phyloP scores from a whole-genome alignment of 2,329 filamentous ascomycete species.

The Sphaerostilbella broomeana region DNA sequence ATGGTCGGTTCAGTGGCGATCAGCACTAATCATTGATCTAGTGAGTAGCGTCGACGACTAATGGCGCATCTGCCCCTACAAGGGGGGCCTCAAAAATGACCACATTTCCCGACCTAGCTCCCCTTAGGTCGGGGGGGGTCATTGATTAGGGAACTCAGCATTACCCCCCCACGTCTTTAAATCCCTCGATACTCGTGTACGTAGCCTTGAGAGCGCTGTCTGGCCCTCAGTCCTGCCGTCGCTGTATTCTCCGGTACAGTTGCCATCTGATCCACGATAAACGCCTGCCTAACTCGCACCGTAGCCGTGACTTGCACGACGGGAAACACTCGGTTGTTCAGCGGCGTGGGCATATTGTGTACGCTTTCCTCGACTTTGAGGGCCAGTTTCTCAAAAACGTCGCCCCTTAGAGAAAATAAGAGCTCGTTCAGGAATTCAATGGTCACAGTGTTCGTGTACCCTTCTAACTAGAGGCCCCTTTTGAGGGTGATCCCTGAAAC shows the following conservation, averaged over 20 bases:
- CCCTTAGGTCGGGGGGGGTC: too few species aligned
- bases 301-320: conserved; percentile 55
- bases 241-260: conserved; percentile 16
- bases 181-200: conserved; percentile 60
- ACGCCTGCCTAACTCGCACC: conserved; percentile 36
- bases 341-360: conserved; percentile 54
- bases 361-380: conserved; percentile 57
- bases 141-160: too few species aligned
- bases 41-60: too few species aligned
- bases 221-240: conserved; percentile 23
- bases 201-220: conserved; percentile 46
- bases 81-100: too few species aligned
- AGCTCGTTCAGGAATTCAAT: too few species aligned
- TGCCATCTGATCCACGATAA: conserved; percentile 53
- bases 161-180: conserved; percentile 40
- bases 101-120: too few species aligned
- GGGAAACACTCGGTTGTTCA: conserved; percentile 59
- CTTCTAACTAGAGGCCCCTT: too few species aligned
- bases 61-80: too few species aligned
- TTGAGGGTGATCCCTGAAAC: too few species aligned
- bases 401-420: conserved; percentile 32
- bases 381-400: conserved; percentile 41
- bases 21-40: too few species aligned
- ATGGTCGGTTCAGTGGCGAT: too few species aligned
- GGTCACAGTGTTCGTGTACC: too few species aligned